A percentile compares a stretch with the other conserved stretches of the same genome.
Conservation (phyloP, 2,329 filamentous ascomycete species). For the Colletotrichum cuscutae region DNA sequence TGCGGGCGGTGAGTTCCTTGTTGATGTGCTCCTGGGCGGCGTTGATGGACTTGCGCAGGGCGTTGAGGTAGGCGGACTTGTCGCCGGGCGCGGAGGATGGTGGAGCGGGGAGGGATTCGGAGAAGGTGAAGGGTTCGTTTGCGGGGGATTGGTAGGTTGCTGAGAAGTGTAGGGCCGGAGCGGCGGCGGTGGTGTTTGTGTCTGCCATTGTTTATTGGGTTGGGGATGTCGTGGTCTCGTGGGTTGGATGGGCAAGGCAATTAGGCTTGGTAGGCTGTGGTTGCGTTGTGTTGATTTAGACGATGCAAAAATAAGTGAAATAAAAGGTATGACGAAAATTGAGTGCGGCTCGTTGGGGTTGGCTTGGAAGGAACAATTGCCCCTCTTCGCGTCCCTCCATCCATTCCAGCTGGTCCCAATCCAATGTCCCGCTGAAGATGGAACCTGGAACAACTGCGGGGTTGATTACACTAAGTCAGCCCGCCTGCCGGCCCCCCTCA, state of each 20-base stretch:
- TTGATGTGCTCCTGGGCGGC: slow-evolving; percentile 76
- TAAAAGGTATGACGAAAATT: slow-evolving; percentile 24
- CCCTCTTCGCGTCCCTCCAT: background rate
- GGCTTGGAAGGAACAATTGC: background rate
- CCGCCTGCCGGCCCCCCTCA: background rate
- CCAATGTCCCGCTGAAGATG: slow-evolving; percentile 34
- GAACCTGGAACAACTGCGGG: slow-evolving; percentile 27
- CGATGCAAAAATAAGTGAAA: background rate
- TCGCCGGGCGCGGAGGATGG: slow-evolving; percentile 50
- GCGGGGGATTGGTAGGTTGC: slow-evolving; percentile 66
- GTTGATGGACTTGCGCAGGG: slow-evolving; percentile 66
- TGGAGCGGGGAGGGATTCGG: slow-evolving; percentile 48
- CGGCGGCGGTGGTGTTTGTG: slow-evolving; percentile 11
- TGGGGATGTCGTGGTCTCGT: background rate
- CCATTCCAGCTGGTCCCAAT: slow-evolving; percentile 24
- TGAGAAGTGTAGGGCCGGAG: slow-evolving; percentile 46
- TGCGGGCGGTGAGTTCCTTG: slow-evolving; percentile 75
- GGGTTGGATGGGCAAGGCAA: background rate
- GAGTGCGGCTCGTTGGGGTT: slow-evolving; percentile 18
- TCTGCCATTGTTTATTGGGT: slow-evolving; percentile 2
- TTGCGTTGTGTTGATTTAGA: background rate
- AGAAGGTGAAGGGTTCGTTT: slow-evolving; percentile 58
- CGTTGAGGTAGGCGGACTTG: slow-evolving; percentile 68
- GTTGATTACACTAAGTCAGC: slow-evolving; percentile 11
- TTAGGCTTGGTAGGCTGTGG: background rate